Base-by-base conservation (phyloP, 2,329 filamentous ascomycete species). In the Septoria petroselini region DNA sequence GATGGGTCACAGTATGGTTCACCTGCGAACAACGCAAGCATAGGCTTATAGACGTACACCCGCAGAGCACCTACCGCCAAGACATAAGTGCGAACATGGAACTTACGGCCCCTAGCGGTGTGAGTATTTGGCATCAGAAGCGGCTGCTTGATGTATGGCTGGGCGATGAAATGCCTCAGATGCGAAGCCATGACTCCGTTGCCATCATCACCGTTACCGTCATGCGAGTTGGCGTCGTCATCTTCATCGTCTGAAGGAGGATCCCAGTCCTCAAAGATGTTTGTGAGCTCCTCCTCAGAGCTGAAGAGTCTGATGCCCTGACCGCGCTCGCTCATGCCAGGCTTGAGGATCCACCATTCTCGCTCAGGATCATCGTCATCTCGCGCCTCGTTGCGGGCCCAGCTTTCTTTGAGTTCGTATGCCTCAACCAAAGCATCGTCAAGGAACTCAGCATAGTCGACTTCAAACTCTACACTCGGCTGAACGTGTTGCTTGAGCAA, bases 281-380 rank as follows among this genome's bases (percentile, higher is more conserved):
- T 77, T 53, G 86, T 85, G n/a, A 98, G 73, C 65, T 95, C 84
- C 48, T 85, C 83, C 74, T 93, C 87, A 2, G 83, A 88, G 61
- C 82, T 87, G 69, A 98, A 98, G 0, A 98, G 74, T 31, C 88
- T 75, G 50, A 98, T 96, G 1, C 93, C 93, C 67, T 96, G 91
- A 0, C 91, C 93, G 18, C 91, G 81, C 66, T 98, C 93, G 68
- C 89, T 95, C 93, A 98, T 97, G 7, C 91, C 86, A 0, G 93
- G 91, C 71, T 98, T 98, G 52, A 98, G 70, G 58, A 98, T 97
- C 93, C 93, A 98, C 91, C 91, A 98, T 66, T 94, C 83, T 39
- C 70, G 61, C 23, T 70, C 59, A 9, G 53, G 49, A 2, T 46
- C 47, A 2, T 62, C 63, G 19, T 70, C 67, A 11, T 68, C 70